These are phyloP conservation scores for Ophiostoma ulmi DNA, from an alignment of 2,329 filamentous ascomycete species.

Conservation along the genomic window DNA sequence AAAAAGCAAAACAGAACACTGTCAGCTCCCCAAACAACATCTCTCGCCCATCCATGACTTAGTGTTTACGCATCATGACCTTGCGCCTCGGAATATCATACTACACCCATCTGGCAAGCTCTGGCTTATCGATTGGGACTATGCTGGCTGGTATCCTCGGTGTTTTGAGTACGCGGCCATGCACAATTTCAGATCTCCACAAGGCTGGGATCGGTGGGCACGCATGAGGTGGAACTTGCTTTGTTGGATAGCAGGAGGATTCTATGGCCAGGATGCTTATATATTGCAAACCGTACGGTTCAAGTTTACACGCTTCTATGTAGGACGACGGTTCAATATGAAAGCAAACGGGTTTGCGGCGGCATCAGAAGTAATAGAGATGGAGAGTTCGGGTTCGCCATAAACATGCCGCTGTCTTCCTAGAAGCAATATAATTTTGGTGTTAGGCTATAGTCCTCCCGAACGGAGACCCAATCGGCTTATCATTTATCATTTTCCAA, in stretches of 20 bases:
- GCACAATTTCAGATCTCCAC: slow-evolving; percentile 20
- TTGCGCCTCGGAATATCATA: slow-evolving; percentile 23
- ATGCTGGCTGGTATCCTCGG: slow-evolving; percentile 22
- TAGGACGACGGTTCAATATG: slow-evolving; percentile 22
- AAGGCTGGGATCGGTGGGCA: slow-evolving; percentile 23
- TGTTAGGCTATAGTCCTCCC: too few relatives aligned
- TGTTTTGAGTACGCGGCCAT: slow-evolving; percentile 23
- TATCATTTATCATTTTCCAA: too few relatives aligned
- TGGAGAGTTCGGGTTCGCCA: slow-evolving; percentile 17
- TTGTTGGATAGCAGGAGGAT: slow-evolving; percentile 22
- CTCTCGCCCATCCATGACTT: background rate
- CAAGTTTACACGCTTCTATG: slow-evolving; percentile 20
- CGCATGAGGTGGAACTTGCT: slow-evolving; percentile 20
- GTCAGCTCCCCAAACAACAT: background rate
- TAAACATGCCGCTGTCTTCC: background rate
- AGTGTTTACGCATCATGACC: slow-evolving; percentile 23
- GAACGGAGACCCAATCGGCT: too few relatives aligned
- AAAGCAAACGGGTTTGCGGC: slow-evolving; percentile 23
- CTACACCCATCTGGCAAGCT: slow-evolving; percentile 23
- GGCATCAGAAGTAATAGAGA: slow-evolving; percentile 19
- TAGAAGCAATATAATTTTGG: too few relatives aligned
- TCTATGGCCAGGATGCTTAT: slow-evolving; percentile 21
- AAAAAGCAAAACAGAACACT: background rate
- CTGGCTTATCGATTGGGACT: slow-evolving; percentile 23
- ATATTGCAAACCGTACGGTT: slow-evolving; percentile 21